Evolutionary conservation across 352 stramenopile species (phyloP).

Genomic region (Phytopythium litorale): DNA sequence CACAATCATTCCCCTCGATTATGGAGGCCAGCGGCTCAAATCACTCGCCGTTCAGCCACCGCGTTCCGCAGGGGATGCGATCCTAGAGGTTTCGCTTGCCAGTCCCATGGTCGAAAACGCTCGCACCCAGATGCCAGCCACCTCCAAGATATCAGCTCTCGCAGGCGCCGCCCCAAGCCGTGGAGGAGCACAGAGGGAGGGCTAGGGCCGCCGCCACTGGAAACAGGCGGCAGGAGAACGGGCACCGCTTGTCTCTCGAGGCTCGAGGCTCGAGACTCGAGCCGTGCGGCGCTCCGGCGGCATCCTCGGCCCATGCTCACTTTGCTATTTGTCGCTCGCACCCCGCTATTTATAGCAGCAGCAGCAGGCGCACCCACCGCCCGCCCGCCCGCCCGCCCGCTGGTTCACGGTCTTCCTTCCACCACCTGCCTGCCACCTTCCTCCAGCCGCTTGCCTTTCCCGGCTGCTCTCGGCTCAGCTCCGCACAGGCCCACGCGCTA

Average conservation of each 20-base stretch:
- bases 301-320: neutral
- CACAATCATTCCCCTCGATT: conserved; percentile 2
- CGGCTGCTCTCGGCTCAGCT: neutral
- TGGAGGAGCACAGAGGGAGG: neutral
- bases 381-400: neutral
- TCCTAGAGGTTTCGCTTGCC: neutral
- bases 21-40: neutral
- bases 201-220: neutral
- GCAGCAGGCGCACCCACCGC: neutral
- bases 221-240: neutral
- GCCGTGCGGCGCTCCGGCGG: too few relatives aligned
- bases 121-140: too few relatives aligned
- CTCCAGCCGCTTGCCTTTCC: neutral
- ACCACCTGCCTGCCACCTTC: neutral
- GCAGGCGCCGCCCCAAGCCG: neutral
- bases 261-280: too few relatives aligned
- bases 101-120: too few relatives aligned
- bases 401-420: too few relatives aligned
- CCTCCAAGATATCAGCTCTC: neutral
- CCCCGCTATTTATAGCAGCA: neutral
- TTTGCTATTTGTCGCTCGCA: conserved; percentile 2
- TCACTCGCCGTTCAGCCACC: neutral
- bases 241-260: conserved; percentile 2
- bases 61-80: neutral
- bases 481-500: neutral